Evolutionary conservation across 2,329 filamentous ascomycete species (phyloP).

Genomic region (Pseudogymnoascus sp.): DNA sequence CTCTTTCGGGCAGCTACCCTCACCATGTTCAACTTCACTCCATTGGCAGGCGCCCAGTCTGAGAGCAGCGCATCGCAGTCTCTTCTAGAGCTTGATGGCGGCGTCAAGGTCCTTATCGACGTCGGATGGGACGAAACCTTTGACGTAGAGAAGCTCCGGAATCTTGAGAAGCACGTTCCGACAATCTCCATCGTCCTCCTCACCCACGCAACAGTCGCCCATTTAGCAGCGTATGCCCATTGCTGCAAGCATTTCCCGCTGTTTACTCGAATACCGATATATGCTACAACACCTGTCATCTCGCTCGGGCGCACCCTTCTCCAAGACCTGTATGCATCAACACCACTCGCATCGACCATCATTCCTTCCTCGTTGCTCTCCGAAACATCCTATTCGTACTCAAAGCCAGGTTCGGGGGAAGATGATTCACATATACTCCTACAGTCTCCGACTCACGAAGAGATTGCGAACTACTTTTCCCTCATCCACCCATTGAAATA

Average conservation of each 20-base stretch:
- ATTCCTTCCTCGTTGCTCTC: slow-evolving; percentile 67
- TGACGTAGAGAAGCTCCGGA: slow-evolving; percentile 69
- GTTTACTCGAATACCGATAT: slow-evolving; percentile 87
- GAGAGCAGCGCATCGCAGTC: slow-evolving; percentile 84
- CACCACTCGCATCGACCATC: slow-evolving; percentile 77
- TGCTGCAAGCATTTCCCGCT: slow-evolving; percentile 94
- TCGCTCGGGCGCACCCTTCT: slow-evolving; percentile 83
- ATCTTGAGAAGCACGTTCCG: slow-evolving; percentile 88
- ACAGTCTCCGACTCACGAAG: slow-evolving; percentile 69
- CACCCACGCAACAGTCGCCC: slow-evolving; percentile 85
- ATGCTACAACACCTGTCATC: slow-evolving; percentile 89
- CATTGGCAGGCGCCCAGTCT: slow-evolving; percentile 84
- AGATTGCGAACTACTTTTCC: slow-evolving; percentile 88
- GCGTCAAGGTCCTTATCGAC: slow-evolving; percentile 89
- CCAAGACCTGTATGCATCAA: slow-evolving; percentile 87
- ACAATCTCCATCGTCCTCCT: slow-evolving; percentile 89
- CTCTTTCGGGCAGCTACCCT: background rate
- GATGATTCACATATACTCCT: slow-evolving; percentile 47
- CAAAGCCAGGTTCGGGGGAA: slow-evolving; percentile 41
- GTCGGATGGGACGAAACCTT: slow-evolving; percentile 95
- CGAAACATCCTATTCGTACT: slow-evolving; percentile 49
- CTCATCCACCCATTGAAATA: slow-evolving; percentile 91
- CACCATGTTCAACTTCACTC: slow-evolving; percentile 91
- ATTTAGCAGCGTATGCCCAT: slow-evolving; percentile 88
- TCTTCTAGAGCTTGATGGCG: slow-evolving; percentile 92